Conservation (phyloP, 306 rosid genomes). For the Begonia fuchsioides region DNA sequence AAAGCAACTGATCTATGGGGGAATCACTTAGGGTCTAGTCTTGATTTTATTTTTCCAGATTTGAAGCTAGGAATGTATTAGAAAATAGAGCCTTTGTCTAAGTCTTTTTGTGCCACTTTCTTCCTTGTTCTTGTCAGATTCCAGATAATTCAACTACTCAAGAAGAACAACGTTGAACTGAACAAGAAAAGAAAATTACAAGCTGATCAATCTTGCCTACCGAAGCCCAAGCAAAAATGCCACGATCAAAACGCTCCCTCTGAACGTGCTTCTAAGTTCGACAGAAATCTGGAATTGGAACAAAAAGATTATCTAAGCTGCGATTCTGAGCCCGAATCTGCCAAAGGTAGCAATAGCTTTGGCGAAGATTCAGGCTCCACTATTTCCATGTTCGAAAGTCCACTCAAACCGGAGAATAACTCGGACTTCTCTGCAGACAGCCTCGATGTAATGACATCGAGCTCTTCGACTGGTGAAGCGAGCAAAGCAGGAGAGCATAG, state of each 20-base stretch:
- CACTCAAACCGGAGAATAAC: not conserved
- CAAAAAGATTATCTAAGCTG: slow-evolving; percentile 16
- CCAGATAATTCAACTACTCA: slow-evolving; percentile 11
- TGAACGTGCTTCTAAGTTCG: slow-evolving; percentile 16
- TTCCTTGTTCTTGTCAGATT: slow-evolving; percentile 26
- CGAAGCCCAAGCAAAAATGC: slow-evolving; percentile 45
- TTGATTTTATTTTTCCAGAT: too few species aligned
- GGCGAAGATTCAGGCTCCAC: slow-evolving; percentile 31
- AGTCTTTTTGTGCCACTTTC: not conserved
- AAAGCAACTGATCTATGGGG: too few species aligned
- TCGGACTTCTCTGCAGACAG: too few species aligned
- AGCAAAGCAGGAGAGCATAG: too few species aligned
- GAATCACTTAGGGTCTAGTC: too few species aligned
- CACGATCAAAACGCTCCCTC: slow-evolving; percentile 20
- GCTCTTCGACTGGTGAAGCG: too few species aligned
- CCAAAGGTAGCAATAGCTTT: slow-evolving; percentile 41
- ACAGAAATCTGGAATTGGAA: slow-evolving; percentile 12
- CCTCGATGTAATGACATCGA: too few species aligned
- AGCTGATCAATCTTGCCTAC: slow-evolving; percentile 38
- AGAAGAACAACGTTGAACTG: slow-evolving; percentile 12
- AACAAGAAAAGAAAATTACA: slow-evolving; percentile 61
- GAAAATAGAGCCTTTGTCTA: not conserved
- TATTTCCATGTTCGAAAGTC: not conserved
- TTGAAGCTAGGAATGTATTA: not conserved
- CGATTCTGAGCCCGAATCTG: slow-evolving; percentile 26